Conservation (phyloP, 1,139 yeast genomes). For the Blastobotrys buckinghamii region DNA sequence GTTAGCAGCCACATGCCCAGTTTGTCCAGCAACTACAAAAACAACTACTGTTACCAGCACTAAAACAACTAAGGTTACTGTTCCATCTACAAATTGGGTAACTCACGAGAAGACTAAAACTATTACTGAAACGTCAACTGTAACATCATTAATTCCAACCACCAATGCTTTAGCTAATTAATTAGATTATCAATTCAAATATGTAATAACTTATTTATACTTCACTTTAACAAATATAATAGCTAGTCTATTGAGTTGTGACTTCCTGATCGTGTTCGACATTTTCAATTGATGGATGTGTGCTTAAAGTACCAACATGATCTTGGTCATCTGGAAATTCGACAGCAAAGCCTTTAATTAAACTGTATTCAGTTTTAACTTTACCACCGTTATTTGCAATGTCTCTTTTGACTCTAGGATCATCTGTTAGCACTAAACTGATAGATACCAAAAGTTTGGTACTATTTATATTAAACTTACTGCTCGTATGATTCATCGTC, state of each 20-base stretch:
- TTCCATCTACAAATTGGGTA: not conserved
- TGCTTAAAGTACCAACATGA: slow-evolving; percentile 22
- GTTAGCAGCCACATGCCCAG: not conserved
- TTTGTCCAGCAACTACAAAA: not conserved
- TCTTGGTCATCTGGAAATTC: slow-evolving; percentile 27
- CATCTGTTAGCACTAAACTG: too few species aligned
- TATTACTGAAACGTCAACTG: not conserved
- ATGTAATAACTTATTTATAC: too few species aligned
- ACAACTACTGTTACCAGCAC: not conserved
- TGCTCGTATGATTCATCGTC: too few species aligned
- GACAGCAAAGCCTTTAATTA: slow-evolving; percentile 31
- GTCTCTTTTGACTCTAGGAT: slow-evolving; percentile 8
- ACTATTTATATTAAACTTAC: too few species aligned
- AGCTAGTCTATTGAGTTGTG: slow-evolving; percentile 8
- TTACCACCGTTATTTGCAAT: slow-evolving; percentile 13
- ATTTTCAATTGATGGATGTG: slow-evolving; percentile 27
- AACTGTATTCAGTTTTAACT: slow-evolving; percentile 26
- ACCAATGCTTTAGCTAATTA: too few species aligned
- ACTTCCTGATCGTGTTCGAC: slow-evolving; percentile 33
- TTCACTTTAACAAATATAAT: too few species aligned
- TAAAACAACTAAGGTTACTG: not conserved
- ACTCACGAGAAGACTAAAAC: not conserved
- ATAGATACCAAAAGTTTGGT: too few species aligned
- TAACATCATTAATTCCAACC: too few species aligned
- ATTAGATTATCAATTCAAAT: too few species aligned